A percentile compares a stretch with the other conserved stretches of the same genome.
These are phyloP conservation scores for Plasmodium ovale DNA, from an alignment of 169 alveolate species.

Conservation along the genomic window DNA sequence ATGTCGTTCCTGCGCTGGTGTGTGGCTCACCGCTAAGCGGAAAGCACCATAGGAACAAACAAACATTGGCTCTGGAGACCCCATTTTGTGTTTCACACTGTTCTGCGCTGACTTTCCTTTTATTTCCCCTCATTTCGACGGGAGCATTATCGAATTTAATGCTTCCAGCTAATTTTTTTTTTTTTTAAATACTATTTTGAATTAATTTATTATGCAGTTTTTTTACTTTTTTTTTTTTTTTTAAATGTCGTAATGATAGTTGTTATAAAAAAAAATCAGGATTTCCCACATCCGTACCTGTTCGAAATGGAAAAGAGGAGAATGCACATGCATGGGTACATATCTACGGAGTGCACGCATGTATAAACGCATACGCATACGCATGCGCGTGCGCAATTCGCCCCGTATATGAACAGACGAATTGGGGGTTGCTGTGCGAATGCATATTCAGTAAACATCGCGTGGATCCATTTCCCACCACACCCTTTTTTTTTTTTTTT, in stretches of 20 bases:
- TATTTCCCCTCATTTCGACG: neutral
- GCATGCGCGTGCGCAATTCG: neutral
- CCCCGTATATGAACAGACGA: too few relatives aligned
- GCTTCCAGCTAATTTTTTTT: neutral
- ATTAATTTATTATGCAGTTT: neutral
- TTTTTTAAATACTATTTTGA: slow-evolving; percentile 3
- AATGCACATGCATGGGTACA: neutral
- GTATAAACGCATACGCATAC: neutral
- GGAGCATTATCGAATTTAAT: slow-evolving; percentile 70
- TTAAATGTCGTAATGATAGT: slow-evolving; percentile 31
- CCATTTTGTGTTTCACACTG: neutral
- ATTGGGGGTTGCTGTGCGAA: too few relatives aligned
- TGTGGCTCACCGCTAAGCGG: neutral
- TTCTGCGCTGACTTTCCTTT: neutral
- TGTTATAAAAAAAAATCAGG: slow-evolving; percentile 29
- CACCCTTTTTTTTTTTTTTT: too few relatives aligned
- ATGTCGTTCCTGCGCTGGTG: neutral
- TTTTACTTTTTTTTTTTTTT: neutral
- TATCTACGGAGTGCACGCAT: neutral
- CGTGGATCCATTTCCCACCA: too few relatives aligned
- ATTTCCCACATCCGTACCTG: slow-evolving; percentile 42
- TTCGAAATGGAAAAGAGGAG: neutral
- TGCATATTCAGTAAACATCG: too few relatives aligned
- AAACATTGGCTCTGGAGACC: too few relatives aligned
- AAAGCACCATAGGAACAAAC: neutral